These are phyloP conservation scores for Lavandula angustifolia DNA, from an alignment of 257 asterid genomes.

Conservation along the genomic window DNA sequence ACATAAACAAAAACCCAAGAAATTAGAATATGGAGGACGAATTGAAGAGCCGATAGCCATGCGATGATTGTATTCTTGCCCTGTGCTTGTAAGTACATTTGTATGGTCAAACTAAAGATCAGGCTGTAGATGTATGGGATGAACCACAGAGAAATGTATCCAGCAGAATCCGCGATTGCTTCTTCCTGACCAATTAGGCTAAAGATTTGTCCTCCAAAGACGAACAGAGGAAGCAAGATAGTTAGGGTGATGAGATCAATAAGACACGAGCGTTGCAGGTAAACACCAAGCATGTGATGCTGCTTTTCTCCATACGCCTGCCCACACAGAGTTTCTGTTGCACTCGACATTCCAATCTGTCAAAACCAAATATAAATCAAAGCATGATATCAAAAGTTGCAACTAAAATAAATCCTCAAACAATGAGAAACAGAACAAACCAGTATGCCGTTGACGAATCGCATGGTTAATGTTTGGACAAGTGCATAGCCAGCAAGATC, in stretches of 20 bases:
- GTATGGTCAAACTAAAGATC: constrained; percentile 26
- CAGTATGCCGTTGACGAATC: constrained; percentile 63
- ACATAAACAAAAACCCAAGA: constrained; percentile 33
- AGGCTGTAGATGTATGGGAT: constrained; percentile 8
- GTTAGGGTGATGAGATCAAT: constrained; percentile 58
- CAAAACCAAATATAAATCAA: background rate
- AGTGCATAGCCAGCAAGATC: constrained; percentile 77
- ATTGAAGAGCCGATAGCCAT: constrained; percentile 28
- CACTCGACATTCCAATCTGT: constrained; percentile 86
- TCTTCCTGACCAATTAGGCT: constrained; percentile 34
- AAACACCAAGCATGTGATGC: constrained; percentile 74
- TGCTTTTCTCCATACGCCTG: constrained; percentile 82
- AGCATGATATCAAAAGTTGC: too few relatives aligned
- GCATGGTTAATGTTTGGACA: constrained; percentile 58
- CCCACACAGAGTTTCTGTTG: constrained; percentile 83
- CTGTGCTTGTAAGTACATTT: constrained; percentile 42
- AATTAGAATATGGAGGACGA: constrained; percentile 18
- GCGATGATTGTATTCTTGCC: constrained; percentile 34
- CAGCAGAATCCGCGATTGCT: constrained; percentile 25
- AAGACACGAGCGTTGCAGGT: constrained; percentile 75
- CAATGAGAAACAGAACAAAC: constrained; percentile 28
- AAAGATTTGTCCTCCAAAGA: constrained; percentile 53
- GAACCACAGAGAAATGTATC: constrained; percentile 34
- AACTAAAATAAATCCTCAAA: too few relatives aligned
- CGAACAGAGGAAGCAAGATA: constrained; percentile 53